Conservation (phyloP, 768 basidiomycete species). For the Porphyrellus cyaneotinctus region DNA sequence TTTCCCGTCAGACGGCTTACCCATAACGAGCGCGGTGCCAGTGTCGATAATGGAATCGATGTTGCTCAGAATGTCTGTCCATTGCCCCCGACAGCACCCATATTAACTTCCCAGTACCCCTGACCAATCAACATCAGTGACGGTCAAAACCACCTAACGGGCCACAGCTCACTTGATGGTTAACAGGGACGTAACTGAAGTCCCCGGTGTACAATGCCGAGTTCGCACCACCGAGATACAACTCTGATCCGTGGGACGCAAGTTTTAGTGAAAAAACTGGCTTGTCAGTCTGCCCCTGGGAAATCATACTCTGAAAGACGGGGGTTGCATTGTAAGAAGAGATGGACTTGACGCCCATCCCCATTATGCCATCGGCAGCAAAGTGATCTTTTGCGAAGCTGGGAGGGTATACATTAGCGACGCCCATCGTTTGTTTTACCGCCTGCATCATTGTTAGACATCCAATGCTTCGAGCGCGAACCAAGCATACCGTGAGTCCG, state of each 20-base stretch:
- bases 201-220: slow-evolving; percentile 39
- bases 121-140: neutral
- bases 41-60: slow-evolving; percentile 18
- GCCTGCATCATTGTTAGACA: too few relatives aligned
- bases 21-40: slow-evolving; percentile 19
- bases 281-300: slow-evolving; percentile 29
- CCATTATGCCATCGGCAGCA: too few relatives aligned
- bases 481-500: too few relatives aligned
- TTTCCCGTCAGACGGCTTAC: slow-evolving; percentile 4
- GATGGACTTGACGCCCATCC: slow-evolving; percentile 41
- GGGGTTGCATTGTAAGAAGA: slow-evolving; percentile 38
- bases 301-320: slow-evolving; percentile 40
- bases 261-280: slow-evolving; percentile 48
- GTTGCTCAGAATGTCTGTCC: slow-evolving; percentile 3
- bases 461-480: too few relatives aligned
- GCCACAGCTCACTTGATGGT: slow-evolving; percentile 2
- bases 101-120: slow-evolving; percentile 20
- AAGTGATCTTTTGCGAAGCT: too few relatives aligned
- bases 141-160: neutral
- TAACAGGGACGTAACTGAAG: slow-evolving; percentile 33
- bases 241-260: slow-evolving; percentile 36
- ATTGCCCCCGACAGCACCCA: slow-evolving; percentile 3
- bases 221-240: slow-evolving; percentile 53
- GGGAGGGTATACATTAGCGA: too few relatives aligned
- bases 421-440: too few relatives aligned